These are phyloP conservation scores for Saturnispora gosingensis DNA, from an alignment of 805 yeast species.

Conservation along the genomic window DNA sequence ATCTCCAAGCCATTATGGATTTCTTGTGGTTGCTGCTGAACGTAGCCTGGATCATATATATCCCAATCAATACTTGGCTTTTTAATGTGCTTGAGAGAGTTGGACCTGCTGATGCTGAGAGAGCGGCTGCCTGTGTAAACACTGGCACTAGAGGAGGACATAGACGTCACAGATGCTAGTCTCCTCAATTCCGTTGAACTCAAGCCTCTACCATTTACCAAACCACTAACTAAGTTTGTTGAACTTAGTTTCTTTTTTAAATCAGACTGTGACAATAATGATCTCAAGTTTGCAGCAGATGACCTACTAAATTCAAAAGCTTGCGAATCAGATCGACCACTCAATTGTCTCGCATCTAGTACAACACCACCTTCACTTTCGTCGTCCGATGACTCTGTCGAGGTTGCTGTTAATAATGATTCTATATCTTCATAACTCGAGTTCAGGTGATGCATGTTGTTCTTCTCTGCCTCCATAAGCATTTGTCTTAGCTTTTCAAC, in stretches of 20 bases:
- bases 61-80: slow-evolving; percentile 17
- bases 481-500: slow-evolving; percentile 12
- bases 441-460: slow-evolving; percentile 6
- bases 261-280: slow-evolving; percentile 2
- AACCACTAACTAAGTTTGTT: background rate
- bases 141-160: background rate
- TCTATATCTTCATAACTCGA: slow-evolving; percentile 13
- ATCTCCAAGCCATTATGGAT: background rate
- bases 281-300: slow-evolving; percentile 2
- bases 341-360: slow-evolving; percentile 9
- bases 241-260: slow-evolving; percentile 3
- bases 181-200: slow-evolving; percentile 7
- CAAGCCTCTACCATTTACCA: background rate
- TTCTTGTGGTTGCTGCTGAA: background rate
- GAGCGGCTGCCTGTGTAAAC: background rate
- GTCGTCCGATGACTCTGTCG: slow-evolving; percentile 11
- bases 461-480: slow-evolving; percentile 4
- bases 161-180: slow-evolving; percentile 6
- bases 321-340: slow-evolving; percentile 25
- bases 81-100: slow-evolving; percentile 10
- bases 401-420: background rate
- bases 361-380: slow-evolving; percentile 3
- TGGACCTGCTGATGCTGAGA: background rate
- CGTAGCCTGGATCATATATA: slow-evolving; percentile 8
- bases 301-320: slow-evolving; percentile 21